Evolutionary conservation across 139 green algal genomes (phyloP), one percentile per base, ranked within the genome.

Genomic region (Coccomyxa sp.): DNA sequence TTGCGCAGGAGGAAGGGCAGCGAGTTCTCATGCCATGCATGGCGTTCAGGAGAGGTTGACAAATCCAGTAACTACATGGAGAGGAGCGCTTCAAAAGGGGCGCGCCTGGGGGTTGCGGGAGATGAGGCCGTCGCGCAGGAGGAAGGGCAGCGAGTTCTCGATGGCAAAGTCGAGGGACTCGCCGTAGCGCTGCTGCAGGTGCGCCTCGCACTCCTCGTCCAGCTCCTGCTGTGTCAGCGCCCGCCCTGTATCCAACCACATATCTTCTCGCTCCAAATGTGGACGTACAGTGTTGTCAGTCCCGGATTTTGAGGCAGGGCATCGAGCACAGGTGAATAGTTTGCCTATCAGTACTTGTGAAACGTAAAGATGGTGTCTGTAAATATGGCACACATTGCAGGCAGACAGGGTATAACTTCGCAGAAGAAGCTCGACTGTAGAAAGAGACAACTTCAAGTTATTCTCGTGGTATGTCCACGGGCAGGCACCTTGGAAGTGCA

Each of bases 161-260:
- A 89, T 76, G 15, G 85, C 85, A 68, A 92, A 94, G 88, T 94
- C 91, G 32, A 94, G 85, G 27, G 58, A 79, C 79, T 88, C 80
- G 17, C 85, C 82, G 85, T 92, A 94, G 25, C 80, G 57, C 30
- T 30, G 25, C 31, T 81, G 67, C 66, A 93, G 82, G 32, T 89
- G 86, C 79, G 80, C 51, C 80, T 93, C 91, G 77, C 85, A 90
- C 38, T 76, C 75, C 9, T 77, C 58, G 77, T 94, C 91, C 60
- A 93, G 81, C 28, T 85, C 79, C 28, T 67, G 23, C 79, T 77
- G 21, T 13, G 67, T 84, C 30, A 84, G 23, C 13, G 66, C n/a
- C n/a, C 68, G 28, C n/a, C 76, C 82, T 87, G 76, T 45, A 66
- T 7, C 15, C 23, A 81, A 1, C 14, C 21, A 68, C 28, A 25